Evolutionary conservation across 2,329 filamentous ascomycete genomes (phyloP), one percentile per base, ranked within the genome.

Genomic region (Alternaria incomplexa): DNA sequence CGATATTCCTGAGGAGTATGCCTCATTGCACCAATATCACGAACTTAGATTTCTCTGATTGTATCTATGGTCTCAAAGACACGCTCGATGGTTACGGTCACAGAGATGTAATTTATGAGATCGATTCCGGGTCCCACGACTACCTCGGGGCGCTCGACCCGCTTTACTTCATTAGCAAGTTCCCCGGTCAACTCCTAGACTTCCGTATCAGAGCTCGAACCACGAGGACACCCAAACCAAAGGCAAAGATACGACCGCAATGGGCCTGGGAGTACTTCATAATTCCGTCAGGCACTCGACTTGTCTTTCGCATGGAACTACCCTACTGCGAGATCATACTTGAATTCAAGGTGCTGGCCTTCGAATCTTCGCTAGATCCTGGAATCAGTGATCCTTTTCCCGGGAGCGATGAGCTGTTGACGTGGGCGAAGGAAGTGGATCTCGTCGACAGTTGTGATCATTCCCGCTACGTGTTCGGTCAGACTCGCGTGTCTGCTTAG

Each of bases 161-260:
- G 32, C 32, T 36, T 36, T 3, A 36, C 4, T 36, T n/a, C 15
- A 8, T 36, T n/a, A 0, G 32, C 7, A 36, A 36, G 7, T 36
- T 36, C 32, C 32, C 15, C 4, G 32, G 32, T 8, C 32, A 8
- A 36, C 32, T 36, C 15, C 2, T 36, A 9, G 32, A 36, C 15
- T 36, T 9, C 32, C 32, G 32, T 5, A n/a, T 36, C 3, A 3
- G 2, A 5, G 32, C 7, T n/a, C 32, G 1, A n/a, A 5, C 13
- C 2, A n/a, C 4, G 13, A n/a, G 13, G 5, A 8, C 0, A 36
- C 15, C 2, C 7, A 36, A 10, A 1, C 32, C 1, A n/a, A 5
- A 0, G 32, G 15, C 32, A 36, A 9, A 36, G 9, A 1, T 3
- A 5, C 32, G 0, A 36, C 32, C 32, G 32, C 32, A 36, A 36